Base-by-base conservation (phyloP, 352 stramenopile species). In the Globisporangium apiculatum region DNA sequence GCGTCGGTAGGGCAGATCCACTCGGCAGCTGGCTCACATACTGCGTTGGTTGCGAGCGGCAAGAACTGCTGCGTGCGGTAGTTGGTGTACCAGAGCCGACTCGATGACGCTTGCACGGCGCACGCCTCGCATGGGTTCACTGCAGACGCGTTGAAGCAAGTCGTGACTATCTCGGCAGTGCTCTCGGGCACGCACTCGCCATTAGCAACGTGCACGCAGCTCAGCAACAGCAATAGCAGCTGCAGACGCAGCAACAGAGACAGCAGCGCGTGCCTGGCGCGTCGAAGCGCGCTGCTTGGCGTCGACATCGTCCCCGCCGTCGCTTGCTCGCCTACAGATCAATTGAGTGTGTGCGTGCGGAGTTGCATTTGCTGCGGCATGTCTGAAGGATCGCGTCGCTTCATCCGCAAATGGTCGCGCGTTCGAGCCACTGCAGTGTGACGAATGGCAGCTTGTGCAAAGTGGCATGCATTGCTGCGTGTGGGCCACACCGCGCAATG, bases 1-100 rank as follows among this genome's bases (percentile, higher is more conserved):
- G 65, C 61, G 15, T 49, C 35, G 2, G 5, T 15, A 2, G 60
- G 61, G 14, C 64, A 71, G 10, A 71, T 48, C 64, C 64, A 68
- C 12, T 55, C 11, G 4, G 51, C 40, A 0, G 64, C 64, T 5
- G 56, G 56, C 8, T 71, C 64, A 31, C 64, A 71, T 24, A 18
- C 4, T 11, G 35, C 48, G 6, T 36, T 17, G 4, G 18, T 24
- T 7, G 18, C 6, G 0, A 61, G 56, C 18, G 41, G 15, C 0
- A 15, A 12, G 31, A 61, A 61, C 18, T 24, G 24, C 4, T 18
- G 41, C 36, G 51, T 40, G n/a, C 14, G 36, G 35, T 65, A 65
- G 18, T 53, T 37, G 14, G 53, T 36, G 17, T 65, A 65, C 60
- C 41, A 51, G 12, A 65, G 53, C 36, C 24, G 47, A n/a, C 31